Percentiles rank a stretch among this genome's conserved stretches.
These are phyloP conservation scores for Platanus orientalis DNA, from an alignment of 164 flowering plant species.

Conservation along the genomic window DNA sequence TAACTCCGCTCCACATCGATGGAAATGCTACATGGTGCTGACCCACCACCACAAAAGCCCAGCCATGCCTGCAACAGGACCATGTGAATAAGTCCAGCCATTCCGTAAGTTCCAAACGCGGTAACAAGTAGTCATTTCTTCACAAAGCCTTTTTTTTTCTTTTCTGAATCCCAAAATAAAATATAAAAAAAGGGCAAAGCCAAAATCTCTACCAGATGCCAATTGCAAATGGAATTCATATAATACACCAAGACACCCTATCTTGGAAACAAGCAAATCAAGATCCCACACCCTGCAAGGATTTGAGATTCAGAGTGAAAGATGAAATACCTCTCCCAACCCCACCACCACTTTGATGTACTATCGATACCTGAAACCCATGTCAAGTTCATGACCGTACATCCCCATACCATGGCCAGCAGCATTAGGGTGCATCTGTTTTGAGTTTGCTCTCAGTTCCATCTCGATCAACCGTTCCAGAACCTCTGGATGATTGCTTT, in stretches of 20 bases:
- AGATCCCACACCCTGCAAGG: neutral
- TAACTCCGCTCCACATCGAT: too few species aligned
- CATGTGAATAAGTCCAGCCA: too few species aligned
- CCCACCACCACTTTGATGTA: slow-evolving; percentile 10
- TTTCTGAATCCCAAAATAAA: neutral
- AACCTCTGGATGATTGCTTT: slow-evolving; percentile 55
- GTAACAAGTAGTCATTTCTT: too few species aligned
- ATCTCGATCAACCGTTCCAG: slow-evolving; percentile 67
- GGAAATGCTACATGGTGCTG: too few species aligned
- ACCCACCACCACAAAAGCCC: too few species aligned
- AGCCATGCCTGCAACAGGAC: too few species aligned
- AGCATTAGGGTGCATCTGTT: slow-evolving; percentile 44
- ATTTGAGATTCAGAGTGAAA: slow-evolving; percentile 8
- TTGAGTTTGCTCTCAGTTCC: slow-evolving; percentile 65
- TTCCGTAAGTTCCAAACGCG: too few species aligned
- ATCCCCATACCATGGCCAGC: slow-evolving; percentile 40
- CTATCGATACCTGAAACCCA: slow-evolving; percentile 60
- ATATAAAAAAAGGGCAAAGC: neutral
- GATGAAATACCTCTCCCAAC: neutral
- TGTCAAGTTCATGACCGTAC: slow-evolving; percentile 55
- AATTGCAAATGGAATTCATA: slow-evolving; percentile 14
- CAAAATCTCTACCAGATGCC: slow-evolving; percentile 15
- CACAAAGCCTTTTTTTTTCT: too few species aligned
- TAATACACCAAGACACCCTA: slow-evolving; percentile 9
- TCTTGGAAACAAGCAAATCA: too few species aligned